Conservation (phyloP, 2,329 filamentous ascomycete species). For the Aspergillus tubingensis region DNA sequence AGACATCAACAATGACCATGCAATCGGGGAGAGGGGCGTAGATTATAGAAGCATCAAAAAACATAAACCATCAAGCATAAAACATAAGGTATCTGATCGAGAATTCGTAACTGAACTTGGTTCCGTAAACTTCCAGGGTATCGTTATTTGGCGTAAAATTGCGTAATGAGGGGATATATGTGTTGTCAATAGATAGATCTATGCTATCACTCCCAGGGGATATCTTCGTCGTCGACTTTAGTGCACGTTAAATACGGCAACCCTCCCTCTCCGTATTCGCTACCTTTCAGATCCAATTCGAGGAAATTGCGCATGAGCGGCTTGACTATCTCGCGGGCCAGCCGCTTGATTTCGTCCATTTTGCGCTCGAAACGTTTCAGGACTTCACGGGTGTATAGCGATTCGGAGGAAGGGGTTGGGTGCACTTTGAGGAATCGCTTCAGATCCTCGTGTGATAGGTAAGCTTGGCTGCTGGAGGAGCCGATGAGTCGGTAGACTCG, state of each 20-base stretch:
- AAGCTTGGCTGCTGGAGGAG: constrained; percentile 60
- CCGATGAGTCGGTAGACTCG: constrained; percentile 78
- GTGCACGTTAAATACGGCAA: constrained; percentile 68
- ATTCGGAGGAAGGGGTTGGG: constrained; percentile 58
- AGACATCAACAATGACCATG: too few relatives aligned
- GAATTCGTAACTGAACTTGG: background rate
- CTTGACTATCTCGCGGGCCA: constrained; percentile 78
- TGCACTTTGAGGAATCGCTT: constrained; percentile 85
- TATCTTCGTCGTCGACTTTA: constrained; percentile 61
- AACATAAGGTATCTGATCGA: background rate
- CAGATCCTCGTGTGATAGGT: constrained; percentile 81
- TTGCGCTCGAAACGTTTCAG: constrained; percentile 80
- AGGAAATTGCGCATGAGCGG: constrained; percentile 84
- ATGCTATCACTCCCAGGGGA: constrained; percentile 57
- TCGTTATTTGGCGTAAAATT: background rate
- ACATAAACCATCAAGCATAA: too few relatives aligned
- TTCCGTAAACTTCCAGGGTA: background rate
- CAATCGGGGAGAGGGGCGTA: too few relatives aligned
- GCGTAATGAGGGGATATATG: background rate
- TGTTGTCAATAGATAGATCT: background rate
- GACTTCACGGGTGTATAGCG: constrained; percentile 80
- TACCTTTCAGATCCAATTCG: constrained; percentile 69
- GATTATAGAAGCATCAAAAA: too few relatives aligned
- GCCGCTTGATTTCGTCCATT: constrained; percentile 82
- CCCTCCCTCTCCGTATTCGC: constrained; percentile 41